Evolutionary conservation across 257 asterid species (phyloP).

Genomic region (Thymus quinquecostatus): DNA sequence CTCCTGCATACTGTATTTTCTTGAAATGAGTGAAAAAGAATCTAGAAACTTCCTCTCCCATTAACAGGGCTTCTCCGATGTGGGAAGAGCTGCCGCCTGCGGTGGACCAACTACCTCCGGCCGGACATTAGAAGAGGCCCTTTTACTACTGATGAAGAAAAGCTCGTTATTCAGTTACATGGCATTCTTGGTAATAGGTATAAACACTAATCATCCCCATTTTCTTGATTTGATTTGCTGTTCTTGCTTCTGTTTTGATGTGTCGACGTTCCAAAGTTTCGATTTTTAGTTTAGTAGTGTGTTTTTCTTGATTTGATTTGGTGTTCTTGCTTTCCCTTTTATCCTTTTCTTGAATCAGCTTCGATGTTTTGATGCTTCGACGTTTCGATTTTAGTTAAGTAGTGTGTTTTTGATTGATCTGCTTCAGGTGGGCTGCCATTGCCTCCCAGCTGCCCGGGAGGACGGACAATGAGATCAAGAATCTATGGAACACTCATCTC

Average conservation of each 20-base stretch:
- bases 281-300: no score
- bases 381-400: no score
- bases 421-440: slow-evolving; percentile 85
- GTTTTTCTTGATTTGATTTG: no score
- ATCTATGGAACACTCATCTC: slow-evolving; percentile 93
- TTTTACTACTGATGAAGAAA: slow-evolving; percentile 68
- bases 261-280: no score
- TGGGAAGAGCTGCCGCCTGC: slow-evolving; percentile 87
- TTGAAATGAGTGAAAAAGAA: not conserved
- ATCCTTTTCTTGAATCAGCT: no score
- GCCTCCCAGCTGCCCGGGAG: slow-evolving; percentile 85
- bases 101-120: slow-evolving; percentile 92
- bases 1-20: not conserved
- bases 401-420: no score
- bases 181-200: slow-evolving; percentile 93
- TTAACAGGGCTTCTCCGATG: slow-evolving; percentile 75
- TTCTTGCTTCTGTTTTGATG: no score
- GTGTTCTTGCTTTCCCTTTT: no score
- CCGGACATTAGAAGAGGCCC: slow-evolving; percentile 90
- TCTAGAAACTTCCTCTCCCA: not conserved
- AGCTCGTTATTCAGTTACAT: slow-evolving; percentile 84
- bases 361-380: no score
- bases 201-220: no score
- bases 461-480: slow-evolving; percentile 90
- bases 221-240: no score